Evolutionary conservation across 2,329 filamentous ascomycete species (phyloP).

Genomic region (Aspergillus latus): DNA sequence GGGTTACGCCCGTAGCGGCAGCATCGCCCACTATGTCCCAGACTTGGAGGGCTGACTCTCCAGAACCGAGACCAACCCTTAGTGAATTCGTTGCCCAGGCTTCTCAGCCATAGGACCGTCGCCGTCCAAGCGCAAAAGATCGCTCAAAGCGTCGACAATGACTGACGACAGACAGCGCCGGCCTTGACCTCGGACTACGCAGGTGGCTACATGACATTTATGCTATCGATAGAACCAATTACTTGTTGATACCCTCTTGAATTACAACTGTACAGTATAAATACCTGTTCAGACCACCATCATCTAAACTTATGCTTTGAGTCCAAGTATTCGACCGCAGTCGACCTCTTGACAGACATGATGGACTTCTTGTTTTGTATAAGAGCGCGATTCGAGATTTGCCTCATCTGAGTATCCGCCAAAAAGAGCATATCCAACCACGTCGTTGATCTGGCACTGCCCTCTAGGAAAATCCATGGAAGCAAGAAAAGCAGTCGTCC

Average conservation of each 20-base stretch:
- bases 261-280: not conserved
- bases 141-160: not conserved
- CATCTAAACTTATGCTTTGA: too few relatives aligned
- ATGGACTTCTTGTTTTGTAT: too few relatives aligned
- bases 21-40: slow-evolving; percentile 19
- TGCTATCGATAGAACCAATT: not conserved
- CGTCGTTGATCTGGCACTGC: too few relatives aligned
- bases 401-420: too few relatives aligned
- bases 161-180: too few relatives aligned
- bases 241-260: slow-evolving; percentile 1
- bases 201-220: not conserved
- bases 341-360: too few relatives aligned
- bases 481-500: too few relatives aligned
- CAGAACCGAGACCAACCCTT: slow-evolving; percentile 17
- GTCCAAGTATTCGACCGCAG: too few relatives aligned
- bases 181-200: not conserved
- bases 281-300: not conserved
- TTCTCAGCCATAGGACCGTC: slow-evolving; percentile 6
- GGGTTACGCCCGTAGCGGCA: slow-evolving; percentile 12
- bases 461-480: too few relatives aligned
- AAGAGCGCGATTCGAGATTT: too few relatives aligned
- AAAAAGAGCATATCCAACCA: too few relatives aligned
- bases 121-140: not conserved
- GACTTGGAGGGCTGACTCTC: slow-evolving; percentile 25
- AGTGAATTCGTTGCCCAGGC: slow-evolving; percentile 30